Evolutionary conservation across 495 filamentous ascomycete species (phyloP).

Genomic region (Astrothelium subdiscretum): DNA sequence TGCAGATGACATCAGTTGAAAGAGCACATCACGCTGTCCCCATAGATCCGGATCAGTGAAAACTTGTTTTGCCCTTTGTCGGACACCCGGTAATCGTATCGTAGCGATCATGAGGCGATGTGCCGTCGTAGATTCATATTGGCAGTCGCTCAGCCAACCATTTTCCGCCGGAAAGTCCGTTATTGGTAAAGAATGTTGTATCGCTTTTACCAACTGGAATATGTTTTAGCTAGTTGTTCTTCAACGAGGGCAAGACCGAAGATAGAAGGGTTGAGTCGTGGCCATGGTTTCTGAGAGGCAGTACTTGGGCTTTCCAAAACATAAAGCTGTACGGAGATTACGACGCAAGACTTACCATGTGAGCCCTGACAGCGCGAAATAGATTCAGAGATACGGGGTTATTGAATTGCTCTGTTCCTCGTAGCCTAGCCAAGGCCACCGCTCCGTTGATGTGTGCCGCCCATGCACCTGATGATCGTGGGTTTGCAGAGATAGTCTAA

Average conservation of each 20-base stretch:
- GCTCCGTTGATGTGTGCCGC: slow-evolving; percentile 24
- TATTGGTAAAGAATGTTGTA: slow-evolving; percentile 20
- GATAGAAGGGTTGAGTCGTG: no score
- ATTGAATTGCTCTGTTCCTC: slow-evolving; percentile 22
- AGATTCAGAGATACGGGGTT: slow-evolving; percentile 17
- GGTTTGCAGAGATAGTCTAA: neutral
- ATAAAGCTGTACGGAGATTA: no score
- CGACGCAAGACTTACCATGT: slow-evolving; percentile 24
- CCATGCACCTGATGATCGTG: slow-evolving; percentile 12
- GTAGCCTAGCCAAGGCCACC: slow-evolving; percentile 20
- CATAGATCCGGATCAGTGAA: neutral
- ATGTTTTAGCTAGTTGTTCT: neutral
- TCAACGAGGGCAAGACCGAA: no score
- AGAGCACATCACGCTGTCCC: neutral
- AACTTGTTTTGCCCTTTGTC: slow-evolving; percentile 3
- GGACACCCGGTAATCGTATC: slow-evolving; percentile 21
- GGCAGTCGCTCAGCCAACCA: slow-evolving; percentile 16
- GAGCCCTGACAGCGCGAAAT: slow-evolving; percentile 23
- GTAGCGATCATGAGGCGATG: slow-evolving; percentile 23
- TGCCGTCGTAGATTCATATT: slow-evolving; percentile 19
- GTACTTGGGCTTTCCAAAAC: no score
- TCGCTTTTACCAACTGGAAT: slow-evolving; percentile 20
- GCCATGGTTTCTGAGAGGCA: no score
- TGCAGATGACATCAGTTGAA: slow-evolving; percentile 14
- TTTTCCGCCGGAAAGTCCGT: slow-evolving; percentile 18